Percentiles rank a stretch among this genome's conserved stretches.
These are phyloP conservation scores for Sequoiadendron giganteum DNA, from an alignment of 75 land plant species.

Conservation along the genomic window DNA sequence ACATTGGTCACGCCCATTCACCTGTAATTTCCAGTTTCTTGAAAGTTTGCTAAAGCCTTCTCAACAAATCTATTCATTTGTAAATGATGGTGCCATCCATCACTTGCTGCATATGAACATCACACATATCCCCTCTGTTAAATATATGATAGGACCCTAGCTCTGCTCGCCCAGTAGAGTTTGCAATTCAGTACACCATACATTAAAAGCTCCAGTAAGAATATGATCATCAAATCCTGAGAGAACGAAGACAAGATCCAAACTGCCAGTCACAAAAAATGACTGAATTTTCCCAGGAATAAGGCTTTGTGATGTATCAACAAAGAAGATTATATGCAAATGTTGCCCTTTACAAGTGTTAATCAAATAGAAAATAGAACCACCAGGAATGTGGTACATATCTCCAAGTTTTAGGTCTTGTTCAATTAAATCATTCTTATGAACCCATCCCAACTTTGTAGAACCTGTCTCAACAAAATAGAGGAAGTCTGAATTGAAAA, in stretches of 20 bases:
- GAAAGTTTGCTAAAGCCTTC: too few species aligned
- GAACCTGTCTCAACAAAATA: conserved; percentile 62
- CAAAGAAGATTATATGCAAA: conserved; percentile 50
- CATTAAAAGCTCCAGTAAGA: conserved; percentile 65
- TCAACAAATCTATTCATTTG: too few species aligned
- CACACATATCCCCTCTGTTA: conserved; percentile 11
- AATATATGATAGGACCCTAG: conserved; percentile 56
- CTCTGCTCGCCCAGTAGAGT: conserved; percentile 36
- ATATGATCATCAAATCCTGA: conserved; percentile 46
- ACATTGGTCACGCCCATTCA: too few species aligned
- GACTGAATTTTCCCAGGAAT: conserved; percentile 46
- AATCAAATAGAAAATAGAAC: conserved; percentile 61
- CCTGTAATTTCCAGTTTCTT: too few species aligned
- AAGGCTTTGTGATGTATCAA: conserved; percentile 47
- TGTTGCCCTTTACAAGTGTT: conserved; percentile 48
- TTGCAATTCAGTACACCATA: conserved; percentile 28
- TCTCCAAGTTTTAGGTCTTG: conserved; percentile 49
- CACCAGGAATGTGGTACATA: conserved; percentile 48
- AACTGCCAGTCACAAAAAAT: conserved; percentile 69
- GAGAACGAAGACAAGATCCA: conserved; percentile 49
- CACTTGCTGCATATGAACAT: too few species aligned
- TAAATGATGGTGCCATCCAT: too few species aligned
- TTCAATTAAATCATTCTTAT: conserved; percentile 43
- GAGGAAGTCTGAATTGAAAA: conserved; percentile 48
- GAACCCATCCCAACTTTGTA: conserved; percentile 40